phyloP scores from a whole-genome alignment of 2,329 filamentous ascomycete genomes.

The Scytalidium sp. region DNA sequence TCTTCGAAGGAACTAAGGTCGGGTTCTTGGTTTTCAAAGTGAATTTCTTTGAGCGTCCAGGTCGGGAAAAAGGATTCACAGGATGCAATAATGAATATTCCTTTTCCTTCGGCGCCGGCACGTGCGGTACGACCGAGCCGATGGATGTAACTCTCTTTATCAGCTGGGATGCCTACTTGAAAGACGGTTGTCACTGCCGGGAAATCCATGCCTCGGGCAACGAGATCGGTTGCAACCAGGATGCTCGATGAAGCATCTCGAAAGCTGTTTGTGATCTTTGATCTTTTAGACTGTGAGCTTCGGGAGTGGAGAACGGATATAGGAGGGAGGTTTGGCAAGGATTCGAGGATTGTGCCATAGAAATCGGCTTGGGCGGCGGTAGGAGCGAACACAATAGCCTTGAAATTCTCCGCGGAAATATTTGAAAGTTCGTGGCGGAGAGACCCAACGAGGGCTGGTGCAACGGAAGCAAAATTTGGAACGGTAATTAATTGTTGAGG shows the following conservation, averaged over 20 bases:
- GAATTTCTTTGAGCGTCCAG: slow-evolving; percentile 51
- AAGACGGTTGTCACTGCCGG: slow-evolving; percentile 78
- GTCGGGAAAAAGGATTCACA: slow-evolving; percentile 51
- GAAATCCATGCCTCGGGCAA: slow-evolving; percentile 81
- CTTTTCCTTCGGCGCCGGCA: slow-evolving; percentile 69
- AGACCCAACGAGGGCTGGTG: slow-evolving; percentile 77
- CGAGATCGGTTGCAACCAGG: slow-evolving; percentile 76
- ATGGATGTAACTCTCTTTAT: slow-evolving; percentile 72
- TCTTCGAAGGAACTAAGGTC: slow-evolving; percentile 41
- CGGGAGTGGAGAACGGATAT: slow-evolving; percentile 67
- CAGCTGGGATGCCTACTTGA: slow-evolving; percentile 63
- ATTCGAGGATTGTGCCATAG: slow-evolving; percentile 52
- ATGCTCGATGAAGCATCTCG: slow-evolving; percentile 59
- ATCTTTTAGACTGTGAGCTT: slow-evolving; percentile 68
- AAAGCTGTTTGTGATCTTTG: slow-evolving; percentile 69
- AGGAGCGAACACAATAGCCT: slow-evolving; percentile 92
- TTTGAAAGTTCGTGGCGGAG: slow-evolving; percentile 56
- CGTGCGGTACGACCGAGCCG: slow-evolving; percentile 74
- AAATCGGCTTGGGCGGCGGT: slow-evolving; percentile 72
- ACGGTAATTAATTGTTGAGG: slow-evolving; percentile 74
- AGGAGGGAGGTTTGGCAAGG: slow-evolving; percentile 24
- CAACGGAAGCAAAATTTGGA: slow-evolving; percentile 68
- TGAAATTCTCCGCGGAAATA: slow-evolving; percentile 58
- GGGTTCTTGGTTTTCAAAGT: slow-evolving; percentile 43
- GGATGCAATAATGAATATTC: slow-evolving; percentile 62